Evolutionary conservation across 345 rosid genomes (phyloP).

Genomic region (Euphorbia pulcherrima): DNA sequence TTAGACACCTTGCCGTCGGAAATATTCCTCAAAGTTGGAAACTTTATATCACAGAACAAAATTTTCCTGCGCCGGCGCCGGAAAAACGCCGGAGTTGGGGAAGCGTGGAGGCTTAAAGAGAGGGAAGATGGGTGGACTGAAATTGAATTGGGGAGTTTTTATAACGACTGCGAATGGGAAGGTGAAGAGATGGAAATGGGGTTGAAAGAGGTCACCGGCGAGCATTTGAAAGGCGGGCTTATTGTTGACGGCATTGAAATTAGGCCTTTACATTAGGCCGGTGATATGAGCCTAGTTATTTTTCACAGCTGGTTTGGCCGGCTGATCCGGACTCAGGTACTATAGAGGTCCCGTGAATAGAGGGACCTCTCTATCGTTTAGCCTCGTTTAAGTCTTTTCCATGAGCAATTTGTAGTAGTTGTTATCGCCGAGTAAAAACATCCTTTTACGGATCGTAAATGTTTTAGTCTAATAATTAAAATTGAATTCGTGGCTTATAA

Average conservation of each 20-base stretch:
- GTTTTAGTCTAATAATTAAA: too few relatives aligned
- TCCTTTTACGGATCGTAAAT: too few relatives aligned
- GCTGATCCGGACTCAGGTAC: too few relatives aligned
- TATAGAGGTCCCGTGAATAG: too few relatives aligned
- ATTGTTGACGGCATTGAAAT: constrained; percentile 43
- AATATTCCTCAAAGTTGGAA: constrained; percentile 23
- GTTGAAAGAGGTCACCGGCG: constrained; percentile 37
- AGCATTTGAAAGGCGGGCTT: constrained; percentile 48
- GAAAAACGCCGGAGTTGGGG: constrained; percentile 17
- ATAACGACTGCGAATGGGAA: constrained; percentile 23
- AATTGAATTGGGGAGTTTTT: constrained; percentile 48
- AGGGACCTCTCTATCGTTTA: too few relatives aligned
- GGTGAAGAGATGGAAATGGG: constrained; percentile 30
- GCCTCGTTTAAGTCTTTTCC: too few relatives aligned
- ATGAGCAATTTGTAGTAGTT: too few relatives aligned
- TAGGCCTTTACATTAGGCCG: constrained; percentile 32
- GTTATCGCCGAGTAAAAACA: too few relatives aligned
- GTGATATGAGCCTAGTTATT: too few relatives aligned
- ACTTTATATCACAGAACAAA: constrained; percentile 15
- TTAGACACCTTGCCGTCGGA: constrained; percentile 45
- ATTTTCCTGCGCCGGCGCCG: constrained; percentile 31
- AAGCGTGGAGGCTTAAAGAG: constrained; percentile 2
- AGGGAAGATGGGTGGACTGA: constrained; percentile 47
- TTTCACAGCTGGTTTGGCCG: too few relatives aligned
- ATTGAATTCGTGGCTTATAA: too few relatives aligned